These are phyloP conservation scores for Apiotrichum mycotoxinovorans DNA, from an alignment of 1,284 basidiomycete species.

Conservation along the genomic window DNA sequence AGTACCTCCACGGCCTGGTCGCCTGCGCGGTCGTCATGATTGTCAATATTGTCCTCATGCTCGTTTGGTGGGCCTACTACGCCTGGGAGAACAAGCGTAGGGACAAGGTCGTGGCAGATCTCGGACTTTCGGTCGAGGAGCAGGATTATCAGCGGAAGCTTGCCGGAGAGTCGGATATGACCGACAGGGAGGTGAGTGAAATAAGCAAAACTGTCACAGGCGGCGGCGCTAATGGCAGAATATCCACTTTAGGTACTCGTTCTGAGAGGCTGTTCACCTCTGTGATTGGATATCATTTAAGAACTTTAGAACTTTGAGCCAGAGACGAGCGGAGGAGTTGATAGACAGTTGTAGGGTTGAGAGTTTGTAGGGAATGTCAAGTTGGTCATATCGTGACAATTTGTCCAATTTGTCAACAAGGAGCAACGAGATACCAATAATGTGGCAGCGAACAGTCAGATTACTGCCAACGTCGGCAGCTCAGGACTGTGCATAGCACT, in stretches of 20 bases:
- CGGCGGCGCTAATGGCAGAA: slow-evolving; percentile 8
- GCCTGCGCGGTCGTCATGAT: slow-evolving; percentile 23
- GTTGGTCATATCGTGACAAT: no score
- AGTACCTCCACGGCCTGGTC: slow-evolving; percentile 19
- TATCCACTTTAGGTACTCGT: slow-evolving; percentile 15
- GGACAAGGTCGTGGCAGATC: background rate
- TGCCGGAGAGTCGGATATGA: slow-evolving; percentile 9
- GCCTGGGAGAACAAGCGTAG: slow-evolving; percentile 6
- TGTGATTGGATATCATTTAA: no score
- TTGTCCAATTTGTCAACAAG: no score
- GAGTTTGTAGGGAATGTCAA: no score
- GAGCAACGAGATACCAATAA: no score
- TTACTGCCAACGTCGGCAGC: no score
- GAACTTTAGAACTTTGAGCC: no score
- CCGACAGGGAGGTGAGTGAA: slow-evolving; percentile 9
- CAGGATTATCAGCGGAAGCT: slow-evolving; percentile 1
- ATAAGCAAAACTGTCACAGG: background rate
- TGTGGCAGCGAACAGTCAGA: no score
- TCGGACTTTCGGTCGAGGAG: slow-evolving; percentile 1
- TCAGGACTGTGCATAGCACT: no score
- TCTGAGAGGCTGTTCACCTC: no score
- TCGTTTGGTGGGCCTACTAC: slow-evolving; percentile 10
- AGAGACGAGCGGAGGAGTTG: no score
- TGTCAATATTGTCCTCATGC: slow-evolving; percentile 2
- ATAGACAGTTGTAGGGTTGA: no score